Conservation (phyloP, 2,329 filamentous ascomycete species). For the Chrysoporthe puriensis region DNA sequence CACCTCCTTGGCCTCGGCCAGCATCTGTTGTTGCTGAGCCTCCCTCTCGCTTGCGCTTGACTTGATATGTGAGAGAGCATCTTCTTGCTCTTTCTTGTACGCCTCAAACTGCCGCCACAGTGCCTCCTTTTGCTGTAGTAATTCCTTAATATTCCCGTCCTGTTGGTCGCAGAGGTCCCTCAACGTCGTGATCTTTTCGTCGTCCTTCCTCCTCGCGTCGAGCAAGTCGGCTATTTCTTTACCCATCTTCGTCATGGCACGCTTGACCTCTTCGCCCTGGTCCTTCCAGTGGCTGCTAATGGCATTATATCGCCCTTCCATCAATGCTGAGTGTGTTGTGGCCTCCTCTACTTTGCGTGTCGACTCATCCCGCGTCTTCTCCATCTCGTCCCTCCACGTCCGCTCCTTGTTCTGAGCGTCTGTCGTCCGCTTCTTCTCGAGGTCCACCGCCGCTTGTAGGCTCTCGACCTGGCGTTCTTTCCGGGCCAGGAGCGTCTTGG, state of each 20-base stretch:
- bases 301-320: constrained; percentile 71
- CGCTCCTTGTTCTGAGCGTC: constrained; percentile 64
- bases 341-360: constrained; percentile 69
- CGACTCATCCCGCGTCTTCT: constrained; percentile 62
- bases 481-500: constrained; percentile 69
- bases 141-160: constrained; percentile 66
- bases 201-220: constrained; percentile 61
- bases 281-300: constrained; percentile 70
- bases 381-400: constrained; percentile 66
- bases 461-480: constrained; percentile 77
- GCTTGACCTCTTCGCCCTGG: constrained; percentile 64
- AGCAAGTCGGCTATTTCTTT: constrained; percentile 59
- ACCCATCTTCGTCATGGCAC: constrained; percentile 52
- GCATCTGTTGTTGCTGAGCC: constrained; percentile 60
- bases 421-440: constrained; percentile 64
- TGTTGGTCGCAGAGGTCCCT: constrained; percentile 75
- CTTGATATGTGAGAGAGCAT: constrained; percentile 63
- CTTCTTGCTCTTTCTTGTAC: constrained; percentile 68
- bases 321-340: constrained; percentile 64
- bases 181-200: constrained; percentile 65
- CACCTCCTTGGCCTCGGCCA: constrained; percentile 63
- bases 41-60: constrained; percentile 60
- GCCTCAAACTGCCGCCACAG: constrained; percentile 63
- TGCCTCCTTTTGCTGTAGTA: constrained; percentile 63
- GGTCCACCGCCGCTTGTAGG: constrained; percentile 64